Percentiles rank a stretch among this genome's conserved stretches.
Evolutionary conservation across 2,329 filamentous ascomycete genomes (phyloP).

Genomic region (Xylaria digitata): DNA sequence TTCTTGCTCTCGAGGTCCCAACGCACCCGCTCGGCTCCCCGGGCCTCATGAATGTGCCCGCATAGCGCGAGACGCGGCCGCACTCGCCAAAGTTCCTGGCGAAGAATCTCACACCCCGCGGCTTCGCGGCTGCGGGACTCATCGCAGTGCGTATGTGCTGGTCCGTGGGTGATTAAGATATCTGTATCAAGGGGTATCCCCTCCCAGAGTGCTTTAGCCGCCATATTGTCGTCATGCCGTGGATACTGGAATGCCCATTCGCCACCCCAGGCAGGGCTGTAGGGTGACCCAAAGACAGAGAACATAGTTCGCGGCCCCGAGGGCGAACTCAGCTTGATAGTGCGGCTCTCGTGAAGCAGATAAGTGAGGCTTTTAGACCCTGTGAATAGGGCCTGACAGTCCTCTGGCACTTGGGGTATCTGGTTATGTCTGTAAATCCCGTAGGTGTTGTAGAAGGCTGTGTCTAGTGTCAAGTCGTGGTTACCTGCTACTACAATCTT

Average conservation of each 20-base stretch:
- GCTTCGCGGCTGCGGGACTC: constrained; percentile 53
- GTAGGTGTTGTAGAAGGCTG: constrained; percentile 67
- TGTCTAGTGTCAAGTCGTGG: constrained; percentile 78
- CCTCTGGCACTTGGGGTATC: constrained; percentile 61
- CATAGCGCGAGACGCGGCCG: constrained; percentile 74
- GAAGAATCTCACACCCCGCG: constrained; percentile 70
- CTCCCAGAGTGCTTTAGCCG: constrained; percentile 63
- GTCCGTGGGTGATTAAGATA: constrained; percentile 77
- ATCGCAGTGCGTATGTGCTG: constrained; percentile 71
- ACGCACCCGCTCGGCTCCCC: constrained; percentile 70
- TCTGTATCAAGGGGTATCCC: constrained; percentile 71
- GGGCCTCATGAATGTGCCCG: constrained; percentile 77
- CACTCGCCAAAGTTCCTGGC: constrained; percentile 67
- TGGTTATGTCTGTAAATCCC: constrained; percentile 68
- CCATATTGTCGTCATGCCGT: constrained; percentile 37
- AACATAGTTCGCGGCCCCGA: constrained; percentile 70
- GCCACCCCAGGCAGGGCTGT: constrained; percentile 61
- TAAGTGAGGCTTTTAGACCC: constrained; percentile 66
- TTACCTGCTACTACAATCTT: constrained; percentile 81
- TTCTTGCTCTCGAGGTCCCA: constrained; percentile 65
- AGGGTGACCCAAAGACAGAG: constrained; percentile 77
- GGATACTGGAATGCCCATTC: constrained; percentile 76
- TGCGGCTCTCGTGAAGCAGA: constrained; percentile 67
- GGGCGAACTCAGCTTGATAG: constrained; percentile 64
- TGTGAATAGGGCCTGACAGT: constrained; percentile 66